phyloP scores from a whole-genome alignment of 2,329 filamentous ascomycete genomes.

The Tolypocladium inflatum region DNA sequence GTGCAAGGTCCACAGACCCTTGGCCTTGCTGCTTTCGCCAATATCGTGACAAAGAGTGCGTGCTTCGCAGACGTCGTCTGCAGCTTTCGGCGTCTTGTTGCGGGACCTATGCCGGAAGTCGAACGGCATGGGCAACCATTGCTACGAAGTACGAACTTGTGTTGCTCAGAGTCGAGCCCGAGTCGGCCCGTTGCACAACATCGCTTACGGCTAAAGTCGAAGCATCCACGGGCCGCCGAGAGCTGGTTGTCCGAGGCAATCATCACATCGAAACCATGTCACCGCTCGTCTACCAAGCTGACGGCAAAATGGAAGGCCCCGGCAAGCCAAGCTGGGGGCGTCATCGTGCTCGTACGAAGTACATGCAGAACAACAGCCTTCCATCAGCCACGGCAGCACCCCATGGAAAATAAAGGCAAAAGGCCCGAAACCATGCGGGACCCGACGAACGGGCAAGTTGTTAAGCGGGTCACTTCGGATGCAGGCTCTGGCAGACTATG shows the following conservation, averaged over 20 bases:
- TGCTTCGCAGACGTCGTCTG: not conserved
- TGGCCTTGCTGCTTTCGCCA: not conserved
- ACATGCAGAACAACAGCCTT: not conserved
- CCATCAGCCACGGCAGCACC: not conserved
- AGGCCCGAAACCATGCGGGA: not conserved
- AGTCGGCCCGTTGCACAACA: not conserved
- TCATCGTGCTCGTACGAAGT: no score
- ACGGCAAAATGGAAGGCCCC: not conserved
- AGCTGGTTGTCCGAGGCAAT: not conserved
- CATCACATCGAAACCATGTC: not conserved
- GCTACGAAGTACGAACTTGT: not conserved
- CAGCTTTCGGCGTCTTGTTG: not conserved
- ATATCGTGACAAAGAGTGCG: not conserved
- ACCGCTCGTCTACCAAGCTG: not conserved
- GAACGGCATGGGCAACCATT: not conserved
- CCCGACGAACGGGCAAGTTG: not conserved
- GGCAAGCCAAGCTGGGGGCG: not conserved
- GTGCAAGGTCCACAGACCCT: not conserved
- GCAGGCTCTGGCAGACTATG: not conserved
- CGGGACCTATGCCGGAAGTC: not conserved
- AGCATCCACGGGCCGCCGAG: not conserved
- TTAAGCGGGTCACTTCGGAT: not conserved
- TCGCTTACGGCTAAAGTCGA: not conserved
- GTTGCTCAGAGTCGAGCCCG: not conserved
- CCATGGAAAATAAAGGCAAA: not conserved